Evolutionary conservation across 495 filamentous ascomycete species (phyloP).

Genomic region (Penicillium manginii): DNA sequence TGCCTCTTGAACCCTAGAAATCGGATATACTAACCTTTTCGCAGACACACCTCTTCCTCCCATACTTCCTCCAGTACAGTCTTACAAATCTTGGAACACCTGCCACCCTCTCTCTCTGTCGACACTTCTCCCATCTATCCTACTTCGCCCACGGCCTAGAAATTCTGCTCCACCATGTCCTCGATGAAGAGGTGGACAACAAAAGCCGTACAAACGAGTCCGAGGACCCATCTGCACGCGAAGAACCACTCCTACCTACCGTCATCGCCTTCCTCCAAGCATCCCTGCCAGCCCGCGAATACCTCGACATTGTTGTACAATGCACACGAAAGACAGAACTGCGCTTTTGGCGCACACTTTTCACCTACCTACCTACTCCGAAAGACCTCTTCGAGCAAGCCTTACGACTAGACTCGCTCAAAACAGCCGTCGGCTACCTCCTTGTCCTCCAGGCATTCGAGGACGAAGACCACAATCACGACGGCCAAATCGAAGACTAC

Average conservation of each 20-base stretch:
- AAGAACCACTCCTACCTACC: conserved; percentile 75
- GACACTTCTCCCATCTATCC: conserved; percentile 78
- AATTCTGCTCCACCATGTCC: conserved; percentile 86
- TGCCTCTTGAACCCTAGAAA: not conserved
- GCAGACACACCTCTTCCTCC: conserved; percentile 87
- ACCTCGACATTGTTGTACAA: conserved; percentile 94
- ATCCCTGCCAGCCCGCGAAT: conserved; percentile 72
- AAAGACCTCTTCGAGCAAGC: conserved; percentile 92
- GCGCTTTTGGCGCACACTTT: conserved; percentile 91
- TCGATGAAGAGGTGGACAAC: conserved; percentile 92
- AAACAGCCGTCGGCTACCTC: conserved; percentile 95
- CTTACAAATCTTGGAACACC: conserved; percentile 70
- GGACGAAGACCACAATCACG: conserved; percentile 70
- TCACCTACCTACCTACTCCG: conserved; percentile 85
- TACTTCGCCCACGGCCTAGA: conserved; percentile 95
- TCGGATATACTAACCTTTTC: not conserved
- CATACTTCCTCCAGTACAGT: conserved; percentile 78
- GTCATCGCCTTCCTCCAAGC: conserved; percentile 85
- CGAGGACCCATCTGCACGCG: conserved; percentile 30
- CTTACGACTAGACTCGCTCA: conserved; percentile 78
- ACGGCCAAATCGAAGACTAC: conserved; percentile 63
- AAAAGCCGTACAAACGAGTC: conserved; percentile 61
- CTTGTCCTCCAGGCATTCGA: conserved; percentile 95
- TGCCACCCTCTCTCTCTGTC: conserved; percentile 76
- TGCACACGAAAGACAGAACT: conserved; percentile 98